Base-by-base conservation (phyloP, 495 filamentous ascomycete genomes). In the Parathielavia hyrcaniae region DNA sequence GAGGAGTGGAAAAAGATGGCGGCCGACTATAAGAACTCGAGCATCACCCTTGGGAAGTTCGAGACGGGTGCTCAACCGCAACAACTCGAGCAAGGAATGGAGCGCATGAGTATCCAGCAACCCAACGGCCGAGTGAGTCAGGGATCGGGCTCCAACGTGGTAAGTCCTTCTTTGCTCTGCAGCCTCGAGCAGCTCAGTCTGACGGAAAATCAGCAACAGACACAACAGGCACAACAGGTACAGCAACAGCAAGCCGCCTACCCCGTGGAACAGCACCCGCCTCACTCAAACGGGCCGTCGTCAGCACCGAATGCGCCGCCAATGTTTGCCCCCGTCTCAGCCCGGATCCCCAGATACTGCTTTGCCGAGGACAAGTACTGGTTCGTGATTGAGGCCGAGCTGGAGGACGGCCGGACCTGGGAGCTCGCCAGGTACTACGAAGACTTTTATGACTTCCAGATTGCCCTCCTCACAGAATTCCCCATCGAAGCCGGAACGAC, bases 1-100 rank as follows among this genome's bases (percentile, higher is more conserved):
- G 93, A 98, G 69, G 95, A 97, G 65, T 98, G 93, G 93, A 97
- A 98, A 80, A 95, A 95, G 76, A 96, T 97, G 90, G 93, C 93
- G 11, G 91, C 90, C 22, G 91, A 97, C 49, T 98, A 97, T 75
- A 98, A 98, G 79, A 96, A 97, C 69, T 96, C 90, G 72, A 97
- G 92, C 72, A 97, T 97, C 68, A 89, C 89, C 5, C 78, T 98
- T 32, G 93, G 93, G 59, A 92, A 91, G 67, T 88, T 97, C 50
- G 90, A 95, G 61, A 79, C 67, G 10, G 75, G 78, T 17, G 71
- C 67, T n/a, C 68, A 70, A 50, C 72, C 61, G 44, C 67, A 81
- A 56, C 73, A 79, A 0, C 64, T 86, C 48, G 82, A 86, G 58
- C 82, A 87, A 50, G 82, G 82, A 55, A 88, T 91, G 83, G 88